Evolutionary conservation across 2,329 filamentous ascomycete species (phyloP), one percentile per base, ranked within the genome.

Genomic region (Chrysoporthe austroafricana): DNA sequence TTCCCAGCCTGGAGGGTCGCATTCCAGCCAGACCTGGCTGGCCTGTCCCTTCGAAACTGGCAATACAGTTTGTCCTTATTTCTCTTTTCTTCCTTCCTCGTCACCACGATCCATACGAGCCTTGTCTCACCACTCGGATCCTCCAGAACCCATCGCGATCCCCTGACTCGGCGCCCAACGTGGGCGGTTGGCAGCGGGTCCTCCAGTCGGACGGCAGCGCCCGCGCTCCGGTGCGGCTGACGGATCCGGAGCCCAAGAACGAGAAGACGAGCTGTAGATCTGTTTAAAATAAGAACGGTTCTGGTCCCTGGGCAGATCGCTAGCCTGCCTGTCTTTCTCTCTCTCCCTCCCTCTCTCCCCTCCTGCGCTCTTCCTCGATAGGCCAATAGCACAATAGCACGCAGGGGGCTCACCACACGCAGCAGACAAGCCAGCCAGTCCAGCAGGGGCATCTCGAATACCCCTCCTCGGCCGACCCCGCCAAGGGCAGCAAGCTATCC

Each of bases 151-250:
- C 50, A 16, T 54, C 26, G 5, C 14, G 26, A 21, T 32, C 16
- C 50, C 50, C 11, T 54, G 11, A 54, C 50, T 32, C 21, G 11
- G 26, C 11, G 44, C 44, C 44, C n/a, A 48, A 54, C 50, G 21
- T 54, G 4, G 21, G 50, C 21, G 26, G 50, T 32, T 13, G 32
- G 21, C 21, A 26, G 21, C 13, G 50, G 21, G 21, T 16, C 26
- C 21, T 46, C 18, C n/a, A 61, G 58, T 13, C 21, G 58, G 36
- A 61, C 42, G 58, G 50, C 50, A 54, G 50, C 26, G 50, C 50
- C 50, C 50, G 50, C 26, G 26, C 26, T 26, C 26, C 26, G 26
- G 26, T 26, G 26, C 26, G 26, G 26, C 13, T 39, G 32, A 7
- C 21, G 21, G 21, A 4, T 34, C 21, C 50, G 14, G 50, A 54